phyloP scores from a whole-genome alignment of 805 yeast genomes.

The Saturnispora kantuleensis region DNA sequence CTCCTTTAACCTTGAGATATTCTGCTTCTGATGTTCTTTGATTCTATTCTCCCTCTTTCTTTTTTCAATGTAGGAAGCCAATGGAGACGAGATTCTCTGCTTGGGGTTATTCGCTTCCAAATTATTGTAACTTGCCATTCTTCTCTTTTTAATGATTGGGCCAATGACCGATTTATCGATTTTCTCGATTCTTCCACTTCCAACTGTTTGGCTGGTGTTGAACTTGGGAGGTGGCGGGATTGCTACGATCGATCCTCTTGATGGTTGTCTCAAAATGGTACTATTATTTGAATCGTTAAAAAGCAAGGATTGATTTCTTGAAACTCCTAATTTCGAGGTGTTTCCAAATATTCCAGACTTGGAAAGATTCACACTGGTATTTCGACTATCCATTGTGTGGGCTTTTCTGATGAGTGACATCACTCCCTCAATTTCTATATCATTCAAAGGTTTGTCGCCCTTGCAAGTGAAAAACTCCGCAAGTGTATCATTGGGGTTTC shows the following conservation, averaged over 20 bases:
- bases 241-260: conserved; percentile 17
- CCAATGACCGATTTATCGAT: conserved; percentile 5
- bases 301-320: conserved; percentile 8
- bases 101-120: conserved; percentile 21
- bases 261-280: conserved; percentile 20
- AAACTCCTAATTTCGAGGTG: conserved; percentile 2
- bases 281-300: conserved; percentile 11
- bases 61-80: conserved; percentile 17
- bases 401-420: conserved; percentile 43
- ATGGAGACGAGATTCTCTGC: conserved; percentile 22
- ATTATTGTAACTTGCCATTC: conserved; percentile 22
- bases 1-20: not conserved
- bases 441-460: conserved; percentile 66
- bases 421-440: conserved; percentile 76
- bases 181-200: not conserved
- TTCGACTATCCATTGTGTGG: conserved; percentile 14
- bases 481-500: conserved; percentile 47
- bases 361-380: conserved; percentile 6
- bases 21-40: conserved; percentile 3
- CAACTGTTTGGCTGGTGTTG: conserved; percentile 8
- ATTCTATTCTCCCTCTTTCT: conserved; percentile 9
- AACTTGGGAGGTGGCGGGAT: conserved; percentile 20
- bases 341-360: conserved; percentile 3
- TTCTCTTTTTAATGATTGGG: conserved; percentile 13
- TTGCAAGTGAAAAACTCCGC: conserved; percentile 63